A percentile compares a stretch with the other conserved stretches of the same genome.
Evolutionary conservation across 129 eudicot species (phyloP).

Genomic region (Helichrysum umbraculigerum): DNA sequence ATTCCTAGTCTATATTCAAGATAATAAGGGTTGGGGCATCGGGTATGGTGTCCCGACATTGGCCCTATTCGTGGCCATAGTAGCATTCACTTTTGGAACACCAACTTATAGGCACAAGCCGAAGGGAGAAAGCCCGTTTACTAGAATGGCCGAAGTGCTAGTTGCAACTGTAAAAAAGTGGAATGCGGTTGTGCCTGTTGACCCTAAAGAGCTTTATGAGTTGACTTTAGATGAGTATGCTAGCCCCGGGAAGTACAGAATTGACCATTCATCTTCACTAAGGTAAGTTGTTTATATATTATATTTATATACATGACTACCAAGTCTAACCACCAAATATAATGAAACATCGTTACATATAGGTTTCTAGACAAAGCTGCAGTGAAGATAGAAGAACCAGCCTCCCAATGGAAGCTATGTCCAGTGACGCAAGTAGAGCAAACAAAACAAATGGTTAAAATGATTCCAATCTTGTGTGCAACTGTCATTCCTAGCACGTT

Average conservation of each 20-base stretch:
- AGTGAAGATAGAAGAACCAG: constrained; percentile 25
- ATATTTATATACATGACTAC: background rate
- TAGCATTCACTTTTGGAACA: constrained; percentile 54
- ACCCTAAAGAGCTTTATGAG: constrained; percentile 63
- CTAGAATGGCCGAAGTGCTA: constrained; percentile 56
- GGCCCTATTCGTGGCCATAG: constrained; percentile 49
- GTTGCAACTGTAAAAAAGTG: constrained; percentile 54
- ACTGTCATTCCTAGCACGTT: constrained; percentile 52
- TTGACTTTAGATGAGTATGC: constrained; percentile 46
- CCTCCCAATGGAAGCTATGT: constrained; percentile 42
- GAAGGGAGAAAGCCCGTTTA: constrained; percentile 54
- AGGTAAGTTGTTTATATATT: constrained; percentile 26
- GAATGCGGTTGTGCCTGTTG: constrained; percentile 42
- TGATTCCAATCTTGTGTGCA: constrained; percentile 48
- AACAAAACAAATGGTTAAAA: constrained; percentile 62
- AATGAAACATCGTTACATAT: constrained; percentile 8
- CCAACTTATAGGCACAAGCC: constrained; percentile 59
- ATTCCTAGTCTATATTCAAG: constrained; percentile 67
- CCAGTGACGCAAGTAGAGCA: constrained; percentile 64
- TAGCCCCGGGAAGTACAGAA: constrained; percentile 36
- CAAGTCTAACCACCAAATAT: too few relatives aligned
- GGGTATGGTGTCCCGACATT: constrained; percentile 73
- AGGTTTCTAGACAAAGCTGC: constrained; percentile 57
- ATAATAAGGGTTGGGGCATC: constrained; percentile 53
- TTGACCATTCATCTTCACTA: constrained; percentile 48